Base-by-base conservation (phyloP, 257 asterid species). In the Capsicum baccatum region DNA sequence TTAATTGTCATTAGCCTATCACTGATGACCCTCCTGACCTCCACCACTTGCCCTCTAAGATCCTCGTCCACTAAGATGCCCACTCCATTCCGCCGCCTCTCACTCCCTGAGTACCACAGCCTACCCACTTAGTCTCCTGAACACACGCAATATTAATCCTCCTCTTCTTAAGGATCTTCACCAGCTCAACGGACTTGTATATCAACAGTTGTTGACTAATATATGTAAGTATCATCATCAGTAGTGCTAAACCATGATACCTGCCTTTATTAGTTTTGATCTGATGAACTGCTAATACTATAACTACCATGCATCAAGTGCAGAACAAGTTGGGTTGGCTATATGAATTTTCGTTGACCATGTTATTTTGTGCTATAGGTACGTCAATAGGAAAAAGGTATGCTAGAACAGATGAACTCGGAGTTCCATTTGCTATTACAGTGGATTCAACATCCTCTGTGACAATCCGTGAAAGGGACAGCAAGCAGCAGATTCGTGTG, bases 341-440 rank as follows among this genome's bases (percentile, higher is more conserved):
- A 37, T 67, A 37, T 39, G 17, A 37, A 13, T 68, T 26, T 39
- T 39, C 15, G 16, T 8, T 16, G 26, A 69, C 78, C 33, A 26
- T 47, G 13, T 78, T 52, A 78, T 78, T 54, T 54, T 78, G 16
- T 54, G 82, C 21, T 86, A 63, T 90, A 95, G 98, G 98, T 79
- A 94, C 94, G 4, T 94, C 99, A 1, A 94, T 95, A 48, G 99
- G 99, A 39, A 95, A 94, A 90, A 91, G 92, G 59, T 95, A 95
- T 35, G 99, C 99, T 0, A 91, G 99, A 89, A 92, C 98, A 16
- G 98, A 95, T 86, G 99, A 95, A 86, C 97, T 95, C 0, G 99
- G 98, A 13, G 99, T 95, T 55, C 99, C 99, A 5, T 89, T 95
- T 56, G 99, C 99, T 9, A 88, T 95, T n/a, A 95, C 98, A 52